These are phyloP conservation scores for Thermoascus crustaceus DNA, from an alignment of 2,329 filamentous ascomycete genomes.

Conservation along the genomic window DNA sequence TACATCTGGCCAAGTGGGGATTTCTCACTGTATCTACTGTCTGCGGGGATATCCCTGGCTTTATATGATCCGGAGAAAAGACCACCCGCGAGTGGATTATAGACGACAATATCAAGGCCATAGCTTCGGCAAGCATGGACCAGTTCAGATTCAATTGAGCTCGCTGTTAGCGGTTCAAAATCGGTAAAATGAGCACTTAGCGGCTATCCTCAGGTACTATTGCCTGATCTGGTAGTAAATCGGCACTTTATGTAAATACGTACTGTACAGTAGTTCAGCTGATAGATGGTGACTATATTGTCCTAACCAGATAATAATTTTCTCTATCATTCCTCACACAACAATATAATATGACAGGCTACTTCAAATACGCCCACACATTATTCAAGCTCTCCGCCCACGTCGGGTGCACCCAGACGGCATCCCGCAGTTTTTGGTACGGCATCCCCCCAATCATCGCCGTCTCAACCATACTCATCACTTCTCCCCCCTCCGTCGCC, in stretches of 20 bases:
- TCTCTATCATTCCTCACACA: too few species aligned
- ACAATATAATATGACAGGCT: too few species aligned
- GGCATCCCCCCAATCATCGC: slow-evolving; percentile 44
- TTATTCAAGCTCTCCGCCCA: slow-evolving; percentile 47
- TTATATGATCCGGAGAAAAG: slow-evolving; percentile 75
- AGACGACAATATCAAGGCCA: slow-evolving; percentile 69
- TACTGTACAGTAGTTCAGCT: too few species aligned
- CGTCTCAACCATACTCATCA: slow-evolving; percentile 47
- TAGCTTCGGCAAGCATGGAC: slow-evolving; percentile 66
- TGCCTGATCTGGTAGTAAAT: too few species aligned
- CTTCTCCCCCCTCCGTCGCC: slow-evolving; percentile 45
- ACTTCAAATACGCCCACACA: slow-evolving; percentile 33
- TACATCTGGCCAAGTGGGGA: slow-evolving; percentile 47
- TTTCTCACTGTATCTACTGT: slow-evolving; percentile 62
- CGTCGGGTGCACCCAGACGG: slow-evolving; percentile 45
- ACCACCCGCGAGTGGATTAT: slow-evolving; percentile 75
- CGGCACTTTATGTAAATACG: too few species aligned
- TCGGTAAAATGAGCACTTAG: too few species aligned
- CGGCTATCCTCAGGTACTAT: too few species aligned
- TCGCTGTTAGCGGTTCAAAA: slow-evolving; percentile 44
- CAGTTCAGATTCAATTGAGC: slow-evolving; percentile 66
- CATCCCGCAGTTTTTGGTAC: slow-evolving; percentile 40
- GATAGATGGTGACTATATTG: too few species aligned
- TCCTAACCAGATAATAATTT: too few species aligned
- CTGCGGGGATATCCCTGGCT: slow-evolving; percentile 53